Percentiles rank a stretch among this genome's conserved stretches.
These are phyloP conservation scores for Lachnum nothofagi DNA, from an alignment of 2,329 filamentous ascomycete species.

Conservation along the genomic window DNA sequence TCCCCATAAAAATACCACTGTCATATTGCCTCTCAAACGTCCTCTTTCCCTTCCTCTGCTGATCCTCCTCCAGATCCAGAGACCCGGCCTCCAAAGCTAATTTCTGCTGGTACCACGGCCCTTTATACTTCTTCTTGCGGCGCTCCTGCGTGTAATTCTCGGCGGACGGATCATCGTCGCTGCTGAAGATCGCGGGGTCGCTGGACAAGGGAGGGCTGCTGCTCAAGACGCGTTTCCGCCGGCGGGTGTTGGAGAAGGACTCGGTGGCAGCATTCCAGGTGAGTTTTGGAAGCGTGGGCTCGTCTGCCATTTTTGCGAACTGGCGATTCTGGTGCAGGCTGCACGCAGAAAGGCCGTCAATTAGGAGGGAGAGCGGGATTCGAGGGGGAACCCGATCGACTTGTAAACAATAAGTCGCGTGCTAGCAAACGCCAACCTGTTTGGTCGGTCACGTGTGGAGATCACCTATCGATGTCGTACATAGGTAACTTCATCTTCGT, in stretches of 20 bases:
- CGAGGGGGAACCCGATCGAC: too few species aligned
- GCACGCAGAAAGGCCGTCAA: slow-evolving; percentile 4
- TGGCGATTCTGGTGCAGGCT: slow-evolving; percentile 7
- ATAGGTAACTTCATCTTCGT: too few species aligned
- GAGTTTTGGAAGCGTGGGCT: slow-evolving; percentile 35
- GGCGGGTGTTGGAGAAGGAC: slow-evolving; percentile 14
- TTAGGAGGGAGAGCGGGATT: not conserved
- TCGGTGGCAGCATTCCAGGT: slow-evolving; percentile 19
- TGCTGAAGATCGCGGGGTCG: slow-evolving; percentile 66
- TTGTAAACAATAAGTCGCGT: too few species aligned
- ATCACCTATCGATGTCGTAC: too few species aligned
- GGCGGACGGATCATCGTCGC: slow-evolving; percentile 63
- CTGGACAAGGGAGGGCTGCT: slow-evolving; percentile 49
- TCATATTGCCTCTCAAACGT: slow-evolving; percentile 57
- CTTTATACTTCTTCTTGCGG: slow-evolving; percentile 59
- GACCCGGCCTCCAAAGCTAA: slow-evolving; percentile 32
- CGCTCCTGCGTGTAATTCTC: slow-evolving; percentile 58
- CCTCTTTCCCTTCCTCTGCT: slow-evolving; percentile 38
- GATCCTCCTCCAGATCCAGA: slow-evolving; percentile 12
- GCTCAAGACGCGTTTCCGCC: slow-evolving; percentile 39
- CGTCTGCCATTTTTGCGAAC: slow-evolving; percentile 32
- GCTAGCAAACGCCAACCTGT: too few species aligned
- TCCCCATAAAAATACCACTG: slow-evolving; percentile 65
- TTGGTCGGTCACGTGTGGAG: too few species aligned
- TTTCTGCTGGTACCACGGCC: slow-evolving; percentile 63